Evolutionary conservation across 768 basidiomycete genomes (phyloP), one percentile per base, ranked within the genome.

Genomic region (Melanogaster broomeanus): DNA sequence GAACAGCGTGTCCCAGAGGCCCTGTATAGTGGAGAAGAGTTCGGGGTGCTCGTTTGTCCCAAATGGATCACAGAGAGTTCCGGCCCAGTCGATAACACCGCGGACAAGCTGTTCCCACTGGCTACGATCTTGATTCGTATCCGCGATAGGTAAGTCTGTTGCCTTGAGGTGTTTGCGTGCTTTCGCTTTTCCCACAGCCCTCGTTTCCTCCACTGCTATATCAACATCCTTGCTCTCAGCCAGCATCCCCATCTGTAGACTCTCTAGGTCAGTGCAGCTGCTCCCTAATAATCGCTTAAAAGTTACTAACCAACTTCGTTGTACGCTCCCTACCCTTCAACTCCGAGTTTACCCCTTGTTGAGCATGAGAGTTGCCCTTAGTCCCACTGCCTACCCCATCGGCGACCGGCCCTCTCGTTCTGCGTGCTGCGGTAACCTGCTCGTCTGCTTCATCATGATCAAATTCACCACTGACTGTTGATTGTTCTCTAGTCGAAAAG

Each of bases 21-120:
- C 48, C 39, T 49, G 48, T 19, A 42, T 24, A 40, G 9, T n/a
- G 40, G 37, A 24, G 18, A 40, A 12, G 35, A 49, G 31, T n/a
- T 49, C 27, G 22, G 48, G 48, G 30, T 49, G 48, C 22, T 49
- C 12, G 19, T 41, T 49, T 13, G 48, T 49, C n/a, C 48, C 48
- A 41, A 49, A 49, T 15, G 48, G 38, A 25, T 49, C 48, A 27
- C 41, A 16, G 22, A 41, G 28, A 40, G 48, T 41, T 18, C 39
- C 48, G 19, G 48, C 39, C 48, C 48, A 49, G 40, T 49, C 39
- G 24, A 49, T 30, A 8, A 49, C 25, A 6, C 37, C 39, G 15
- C 48, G 10, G 22, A 49, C 28, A n/a, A 49, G 40, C 21, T 31
- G 21, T 39, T 49, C 48, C 39, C 48, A 49, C 12, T 40, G 38